Conservation (phyloP, 75 land plant species). For the Selaginella tamariscina region DNA sequence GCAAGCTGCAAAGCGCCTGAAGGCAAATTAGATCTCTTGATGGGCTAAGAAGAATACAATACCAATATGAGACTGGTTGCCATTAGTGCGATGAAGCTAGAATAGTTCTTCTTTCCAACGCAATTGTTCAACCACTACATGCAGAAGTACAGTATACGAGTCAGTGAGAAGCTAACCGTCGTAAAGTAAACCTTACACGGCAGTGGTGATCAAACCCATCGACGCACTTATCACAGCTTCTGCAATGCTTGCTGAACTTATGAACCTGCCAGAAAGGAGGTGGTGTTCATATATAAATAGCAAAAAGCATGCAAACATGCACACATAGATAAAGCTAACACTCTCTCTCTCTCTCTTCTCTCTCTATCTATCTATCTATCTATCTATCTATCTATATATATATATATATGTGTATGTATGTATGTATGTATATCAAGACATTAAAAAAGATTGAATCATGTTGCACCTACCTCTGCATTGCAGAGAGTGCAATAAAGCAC, state of each 20-base stretch:
- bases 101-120: constrained; percentile 11
- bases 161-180: neutral
- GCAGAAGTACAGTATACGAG: too few species aligned
- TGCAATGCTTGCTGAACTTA: constrained; percentile 79
- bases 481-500: constrained; percentile 58
- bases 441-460: too few species aligned
- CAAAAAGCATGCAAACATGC: neutral
- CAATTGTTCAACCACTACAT: constrained; percentile 11
- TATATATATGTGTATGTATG: too few species aligned
- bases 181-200: constrained; percentile 35
- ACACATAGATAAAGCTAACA: neutral
- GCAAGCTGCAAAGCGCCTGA: neutral
- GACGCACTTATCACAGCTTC: constrained; percentile 89
- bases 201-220: constrained; percentile 99
- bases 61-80: constrained; percentile 5
- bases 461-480: constrained; percentile 54
- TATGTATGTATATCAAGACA: too few species aligned
- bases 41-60: neutral
- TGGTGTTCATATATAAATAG: neutral
- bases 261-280: constrained; percentile 50
- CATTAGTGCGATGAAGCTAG: constrained; percentile 2
- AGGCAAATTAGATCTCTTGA: neutral
- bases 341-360: too few species aligned
- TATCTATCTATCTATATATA: too few species aligned
- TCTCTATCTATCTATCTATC: too few species aligned